These are phyloP conservation scores for Nitzschia sp. DNA, from an alignment of 108 stramenopile species.

Conservation along the genomic window DNA sequence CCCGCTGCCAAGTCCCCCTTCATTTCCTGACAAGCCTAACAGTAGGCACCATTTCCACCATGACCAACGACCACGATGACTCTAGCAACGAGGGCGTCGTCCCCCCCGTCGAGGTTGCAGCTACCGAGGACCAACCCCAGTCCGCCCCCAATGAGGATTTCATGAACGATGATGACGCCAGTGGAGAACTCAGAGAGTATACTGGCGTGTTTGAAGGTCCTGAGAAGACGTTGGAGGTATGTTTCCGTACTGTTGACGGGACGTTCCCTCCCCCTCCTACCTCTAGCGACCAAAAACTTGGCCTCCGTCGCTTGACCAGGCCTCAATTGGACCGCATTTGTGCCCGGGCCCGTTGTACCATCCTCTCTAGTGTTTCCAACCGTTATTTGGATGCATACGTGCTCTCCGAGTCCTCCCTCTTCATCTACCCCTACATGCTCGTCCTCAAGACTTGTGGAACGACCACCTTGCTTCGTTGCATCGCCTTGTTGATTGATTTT, in stretches of 20 bases:
- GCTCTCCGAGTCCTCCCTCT: slow-evolving; percentile 94
- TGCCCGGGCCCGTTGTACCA: slow-evolving; percentile 92
- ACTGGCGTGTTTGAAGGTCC: slow-evolving; percentile 87
- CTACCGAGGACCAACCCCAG: slow-evolving; percentile 17
- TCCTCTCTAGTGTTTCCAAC: slow-evolving; percentile 90
- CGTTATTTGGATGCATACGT: slow-evolving; percentile 96
- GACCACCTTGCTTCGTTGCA: slow-evolving; percentile 97
- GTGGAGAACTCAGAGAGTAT: slow-evolving; percentile 76
- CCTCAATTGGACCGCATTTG: slow-evolving; percentile 89
- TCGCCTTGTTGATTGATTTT: slow-evolving; percentile 86
- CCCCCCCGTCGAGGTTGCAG: slow-evolving; percentile 11
- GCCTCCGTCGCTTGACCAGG: slow-evolving; percentile 82
- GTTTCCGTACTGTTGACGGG: slow-evolving; percentile 64
- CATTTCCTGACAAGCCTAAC: slow-evolving; percentile 52
- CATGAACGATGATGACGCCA: slow-evolving; percentile 56
- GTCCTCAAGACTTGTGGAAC: slow-evolving; percentile 99
- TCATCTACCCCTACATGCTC: slow-evolving; percentile 97
- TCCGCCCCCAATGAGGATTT: slow-evolving; percentile 14
- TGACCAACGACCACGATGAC: not conserved
- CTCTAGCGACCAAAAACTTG: slow-evolving; percentile 35
- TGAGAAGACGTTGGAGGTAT: slow-evolving; percentile 86
- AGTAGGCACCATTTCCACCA: not conserved
- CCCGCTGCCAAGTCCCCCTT: slow-evolving; percentile 48
- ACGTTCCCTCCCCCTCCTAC: slow-evolving; percentile 6
- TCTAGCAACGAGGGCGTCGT: slow-evolving; percentile 13